A percentile compares a stretch with the other conserved stretches of the same genome.
Evolutionary conservation across 257 asterid species (phyloP).

Genomic region (Fraxinus americana): DNA sequence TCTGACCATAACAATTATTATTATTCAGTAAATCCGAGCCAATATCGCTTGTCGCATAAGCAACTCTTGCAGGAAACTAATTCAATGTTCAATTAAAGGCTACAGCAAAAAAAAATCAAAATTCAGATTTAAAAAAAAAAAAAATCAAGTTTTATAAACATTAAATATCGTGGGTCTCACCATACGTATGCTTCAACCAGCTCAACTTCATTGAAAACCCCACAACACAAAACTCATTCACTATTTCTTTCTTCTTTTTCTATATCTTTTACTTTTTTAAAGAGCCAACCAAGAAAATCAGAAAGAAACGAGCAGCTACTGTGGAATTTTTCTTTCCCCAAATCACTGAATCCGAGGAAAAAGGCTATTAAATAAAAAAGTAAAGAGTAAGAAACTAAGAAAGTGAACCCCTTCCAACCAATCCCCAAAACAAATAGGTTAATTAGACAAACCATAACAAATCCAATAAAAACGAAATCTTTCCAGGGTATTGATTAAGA

Average conservation of each 20-base stretch:
- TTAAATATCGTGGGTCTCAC: neutral
- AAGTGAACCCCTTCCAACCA: conserved; percentile 8
- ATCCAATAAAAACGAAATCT: conserved; percentile 20
- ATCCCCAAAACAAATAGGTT: neutral
- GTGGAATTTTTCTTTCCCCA: conserved; percentile 22
- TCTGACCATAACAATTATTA: neutral
- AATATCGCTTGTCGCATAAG: conserved; percentile 7
- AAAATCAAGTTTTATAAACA: neutral
- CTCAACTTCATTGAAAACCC: neutral
- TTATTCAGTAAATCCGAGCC: conserved; percentile 6
- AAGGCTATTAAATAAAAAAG: conserved; percentile 11
- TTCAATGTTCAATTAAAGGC: neutral
- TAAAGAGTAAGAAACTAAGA: conserved; percentile 19
- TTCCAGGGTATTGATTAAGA: neutral
- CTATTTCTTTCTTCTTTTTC: neutral
- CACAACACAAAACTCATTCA: neutral
- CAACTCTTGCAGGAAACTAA: neutral
- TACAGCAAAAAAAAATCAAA: neutral
- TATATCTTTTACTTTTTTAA: conserved; percentile 2
- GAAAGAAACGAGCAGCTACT: neutral
- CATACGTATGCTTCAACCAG: neutral
- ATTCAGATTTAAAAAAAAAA: neutral
- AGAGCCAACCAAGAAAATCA: conserved; percentile 19
- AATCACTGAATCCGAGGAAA: conserved; percentile 44
- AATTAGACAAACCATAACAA: conserved; percentile 12